Conservation (phyloP, 306 rosid species). For the Dryas alaskensis region DNA sequence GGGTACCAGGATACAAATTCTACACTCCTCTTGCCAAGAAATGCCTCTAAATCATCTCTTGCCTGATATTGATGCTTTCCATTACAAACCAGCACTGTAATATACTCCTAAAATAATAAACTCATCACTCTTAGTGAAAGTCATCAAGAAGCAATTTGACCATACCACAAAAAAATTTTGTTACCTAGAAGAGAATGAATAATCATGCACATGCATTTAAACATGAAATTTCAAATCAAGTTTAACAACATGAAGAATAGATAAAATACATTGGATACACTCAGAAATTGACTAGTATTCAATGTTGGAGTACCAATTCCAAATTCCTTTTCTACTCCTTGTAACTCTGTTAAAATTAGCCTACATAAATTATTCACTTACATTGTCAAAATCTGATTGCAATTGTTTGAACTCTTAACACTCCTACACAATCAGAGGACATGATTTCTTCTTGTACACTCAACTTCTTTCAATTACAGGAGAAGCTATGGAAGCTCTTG, state of each 20-base stretch:
- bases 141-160: not conserved
- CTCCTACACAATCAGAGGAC: not conserved
- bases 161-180: not conserved
- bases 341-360: not conserved
- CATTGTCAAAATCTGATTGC: not conserved
- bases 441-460: not conserved
- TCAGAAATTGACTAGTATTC: not conserved
- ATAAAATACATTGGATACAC: not conserved
- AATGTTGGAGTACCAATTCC: not conserved
- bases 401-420: not conserved
- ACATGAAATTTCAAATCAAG: not conserved
- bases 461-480: not conserved
- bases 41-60: slow-evolving; percentile 30
- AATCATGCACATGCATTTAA: not conserved
- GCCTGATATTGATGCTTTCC: slow-evolving; percentile 38
- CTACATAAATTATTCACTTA: not conserved
- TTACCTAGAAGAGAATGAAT: not conserved
- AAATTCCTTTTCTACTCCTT: not conserved
- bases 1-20: slow-evolving; percentile 35
- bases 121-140: not conserved
- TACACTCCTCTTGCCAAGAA: slow-evolving; percentile 24
- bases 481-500: not conserved
- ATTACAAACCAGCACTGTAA: slow-evolving; percentile 32
- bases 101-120: slow-evolving; percentile 18
- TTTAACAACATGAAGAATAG: not conserved